A percentile compares a stretch with the other conserved stretches of the same genome.
These are phyloP conservation scores for Logfia minima DNA, from an alignment of 129 eudicot genomes.

Conservation along the genomic window DNA sequence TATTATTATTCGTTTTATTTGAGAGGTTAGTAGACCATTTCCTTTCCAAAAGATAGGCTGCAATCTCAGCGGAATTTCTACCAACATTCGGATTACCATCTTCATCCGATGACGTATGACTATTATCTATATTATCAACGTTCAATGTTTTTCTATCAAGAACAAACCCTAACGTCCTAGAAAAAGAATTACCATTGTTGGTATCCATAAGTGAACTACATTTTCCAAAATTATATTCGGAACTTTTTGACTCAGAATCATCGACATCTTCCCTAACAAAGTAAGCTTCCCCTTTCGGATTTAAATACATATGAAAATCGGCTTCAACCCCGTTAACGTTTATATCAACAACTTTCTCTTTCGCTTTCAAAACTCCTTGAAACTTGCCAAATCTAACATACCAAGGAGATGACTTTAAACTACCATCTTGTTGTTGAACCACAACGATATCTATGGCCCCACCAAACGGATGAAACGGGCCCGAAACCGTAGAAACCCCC, in stretches of 20 bases:
- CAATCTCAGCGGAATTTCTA: constrained; percentile 72
- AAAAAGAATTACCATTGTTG: constrained; percentile 41
- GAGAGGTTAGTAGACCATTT: constrained; percentile 74
- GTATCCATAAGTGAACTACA: constrained; percentile 40
- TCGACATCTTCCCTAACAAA: constrained; percentile 59
- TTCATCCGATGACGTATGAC: constrained; percentile 8
- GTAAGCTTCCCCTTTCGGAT: constrained; percentile 81
- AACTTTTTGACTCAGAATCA: constrained; percentile 54
- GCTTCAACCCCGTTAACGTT: constrained; percentile 81
- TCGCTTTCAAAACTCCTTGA: constrained; percentile 89
- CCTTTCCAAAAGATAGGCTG: constrained; percentile 88
- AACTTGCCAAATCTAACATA: constrained; percentile 93
- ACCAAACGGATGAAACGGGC: constrained; percentile 89
- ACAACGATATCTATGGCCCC: constrained; percentile 93
- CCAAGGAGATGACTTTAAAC: constrained; percentile 89
- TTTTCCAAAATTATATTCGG: constrained; percentile 39
- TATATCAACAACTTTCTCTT: constrained; percentile 66
- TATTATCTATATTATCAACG: constrained; percentile 28
- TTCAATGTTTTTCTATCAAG: constrained; percentile 51
- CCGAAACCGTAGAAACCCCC: constrained; percentile 77
- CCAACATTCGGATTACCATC: constrained; percentile 26
- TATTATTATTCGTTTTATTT: constrained; percentile 20
- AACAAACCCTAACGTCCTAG: constrained; percentile 63
- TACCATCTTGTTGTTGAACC: constrained; percentile 87
- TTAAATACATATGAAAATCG: constrained; percentile 79